These are phyloP conservation scores for Paxillus involutus DNA, from an alignment of 768 basidiomycete species.

Conservation along the genomic window DNA sequence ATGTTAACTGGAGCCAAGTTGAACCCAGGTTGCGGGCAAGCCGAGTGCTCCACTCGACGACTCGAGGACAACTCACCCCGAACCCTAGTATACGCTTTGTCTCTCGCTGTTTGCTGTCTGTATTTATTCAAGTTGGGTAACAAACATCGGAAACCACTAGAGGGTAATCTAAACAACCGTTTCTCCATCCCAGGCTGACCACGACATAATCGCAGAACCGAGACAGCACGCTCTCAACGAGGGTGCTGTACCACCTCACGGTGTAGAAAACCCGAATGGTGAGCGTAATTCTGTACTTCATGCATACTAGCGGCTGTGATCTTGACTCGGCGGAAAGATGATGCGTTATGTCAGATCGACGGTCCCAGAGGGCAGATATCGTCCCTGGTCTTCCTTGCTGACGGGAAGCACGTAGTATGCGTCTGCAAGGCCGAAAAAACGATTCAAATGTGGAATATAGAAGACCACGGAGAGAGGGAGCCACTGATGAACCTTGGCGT, in stretches of 20 bases:
- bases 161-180: background rate
- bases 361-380: background rate
- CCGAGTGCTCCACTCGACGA: background rate
- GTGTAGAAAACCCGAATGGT: background rate
- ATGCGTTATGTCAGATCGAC: background rate
- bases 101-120: background rate
- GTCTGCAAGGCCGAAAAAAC: constrained; percentile 5
- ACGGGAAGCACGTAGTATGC: constrained; percentile 5
- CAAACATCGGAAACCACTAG: background rate
- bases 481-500: background rate
- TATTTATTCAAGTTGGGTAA: background rate
- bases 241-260: background rate
- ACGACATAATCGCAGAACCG: background rate
- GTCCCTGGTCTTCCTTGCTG: constrained; percentile 4
- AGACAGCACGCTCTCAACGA: background rate
- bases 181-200: background rate
- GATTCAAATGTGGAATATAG: constrained; percentile 6
- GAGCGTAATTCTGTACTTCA: background rate
- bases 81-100: background rate
- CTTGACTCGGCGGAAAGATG: background rate
- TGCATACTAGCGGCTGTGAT: background rate
- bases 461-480: background rate
- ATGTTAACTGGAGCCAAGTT: background rate
- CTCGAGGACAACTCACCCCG: background rate
- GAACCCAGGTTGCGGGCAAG: background rate